Evolutionary conservation across 2,329 filamentous ascomycete species (phyloP).

Genomic region (Aspergillus calidoustus): DNA sequence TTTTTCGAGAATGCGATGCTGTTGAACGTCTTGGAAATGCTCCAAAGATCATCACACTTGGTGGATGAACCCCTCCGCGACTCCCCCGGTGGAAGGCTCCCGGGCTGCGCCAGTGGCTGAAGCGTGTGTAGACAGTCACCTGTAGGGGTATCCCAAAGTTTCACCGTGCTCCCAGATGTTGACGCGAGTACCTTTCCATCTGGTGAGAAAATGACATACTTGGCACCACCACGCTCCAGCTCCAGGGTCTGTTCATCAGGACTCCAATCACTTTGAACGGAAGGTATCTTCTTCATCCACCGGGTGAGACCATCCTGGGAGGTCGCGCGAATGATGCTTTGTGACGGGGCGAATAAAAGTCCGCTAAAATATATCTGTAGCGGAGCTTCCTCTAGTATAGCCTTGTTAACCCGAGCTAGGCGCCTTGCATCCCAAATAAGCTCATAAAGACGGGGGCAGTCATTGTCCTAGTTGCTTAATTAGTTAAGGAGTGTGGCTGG

Average conservation of each 20-base stretch:
- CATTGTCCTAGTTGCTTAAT: neutral
- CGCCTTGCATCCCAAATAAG: neutral
- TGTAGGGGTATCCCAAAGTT: neutral
- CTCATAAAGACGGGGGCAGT: neutral
- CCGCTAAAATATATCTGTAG: conserved; percentile 42
- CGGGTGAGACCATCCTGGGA: conserved; percentile 21
- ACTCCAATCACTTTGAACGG: neutral
- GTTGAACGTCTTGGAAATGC: neutral
- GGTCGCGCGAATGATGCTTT: conserved; percentile 28
- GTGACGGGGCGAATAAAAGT: conserved; percentile 35
- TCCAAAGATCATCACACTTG: neutral
- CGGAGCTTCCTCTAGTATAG: conserved; percentile 34
- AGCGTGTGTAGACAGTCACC: neutral
- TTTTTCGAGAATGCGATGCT: neutral
- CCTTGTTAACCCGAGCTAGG: conserved; percentile 2
- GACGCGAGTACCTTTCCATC: conserved; percentile 4
- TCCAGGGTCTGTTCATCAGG: neutral
- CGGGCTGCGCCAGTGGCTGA: neutral
- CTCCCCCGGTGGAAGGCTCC: neutral
- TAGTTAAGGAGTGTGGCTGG: neutral
- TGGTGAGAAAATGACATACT: neutral
- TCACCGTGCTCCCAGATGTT: neutral
- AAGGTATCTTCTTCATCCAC: conserved; percentile 5
- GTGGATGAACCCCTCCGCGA: too few relatives aligned
- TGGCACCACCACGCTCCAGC: neutral